Percentiles rank a stretch among this genome's conserved stretches.
These are phyloP conservation scores for Saccharomycopsis javanensis DNA, from an alignment of 805 yeast species.

Conservation along the genomic window DNA sequence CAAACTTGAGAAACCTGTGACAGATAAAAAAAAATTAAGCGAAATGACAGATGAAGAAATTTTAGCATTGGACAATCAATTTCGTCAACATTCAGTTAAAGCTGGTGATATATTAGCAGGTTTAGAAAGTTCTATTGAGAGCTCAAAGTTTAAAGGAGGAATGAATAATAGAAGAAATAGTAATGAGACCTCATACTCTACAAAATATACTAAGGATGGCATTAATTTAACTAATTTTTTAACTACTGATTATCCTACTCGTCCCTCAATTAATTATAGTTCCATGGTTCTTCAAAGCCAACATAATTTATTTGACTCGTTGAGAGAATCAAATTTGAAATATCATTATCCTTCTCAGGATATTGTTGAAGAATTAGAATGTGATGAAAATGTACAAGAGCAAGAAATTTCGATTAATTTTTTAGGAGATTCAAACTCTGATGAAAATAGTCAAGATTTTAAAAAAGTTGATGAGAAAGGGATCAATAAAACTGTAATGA, in stretches of 20 bases:
- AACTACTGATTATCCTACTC: constrained; percentile 13
- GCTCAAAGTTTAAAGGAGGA: constrained; percentile 14
- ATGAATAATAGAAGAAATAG: not conserved
- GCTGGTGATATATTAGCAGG: constrained; percentile 5
- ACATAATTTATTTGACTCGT: constrained; percentile 9
- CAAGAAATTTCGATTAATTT: not conserved
- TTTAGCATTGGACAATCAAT: constrained; percentile 15
- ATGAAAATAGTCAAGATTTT: not conserved
- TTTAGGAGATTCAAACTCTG: not conserved
- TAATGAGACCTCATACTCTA: not conserved
- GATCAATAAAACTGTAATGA: constrained; percentile 34
- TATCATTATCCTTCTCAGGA: constrained; percentile 7
- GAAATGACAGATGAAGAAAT: constrained; percentile 21
- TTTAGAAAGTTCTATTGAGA: constrained; percentile 14
- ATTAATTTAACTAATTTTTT: constrained; percentile 17
- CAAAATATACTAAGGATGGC: constrained; percentile 18
- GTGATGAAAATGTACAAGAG: not conserved
- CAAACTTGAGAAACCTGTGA: not conserved
- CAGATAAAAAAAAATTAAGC: constrained; percentile 9
- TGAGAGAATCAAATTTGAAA: not conserved
- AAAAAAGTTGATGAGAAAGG: constrained; percentile 1
- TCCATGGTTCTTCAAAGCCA: constrained; percentile 15
- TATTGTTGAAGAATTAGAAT: not conserved
- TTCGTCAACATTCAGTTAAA: not conserved
- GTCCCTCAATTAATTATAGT: constrained; percentile 17